A percentile compares a stretch with the other conserved stretches of the same genome.
Conservation (phyloP, 129 eudicot species). For the Rutidosis leptorrhynchoides region DNA sequence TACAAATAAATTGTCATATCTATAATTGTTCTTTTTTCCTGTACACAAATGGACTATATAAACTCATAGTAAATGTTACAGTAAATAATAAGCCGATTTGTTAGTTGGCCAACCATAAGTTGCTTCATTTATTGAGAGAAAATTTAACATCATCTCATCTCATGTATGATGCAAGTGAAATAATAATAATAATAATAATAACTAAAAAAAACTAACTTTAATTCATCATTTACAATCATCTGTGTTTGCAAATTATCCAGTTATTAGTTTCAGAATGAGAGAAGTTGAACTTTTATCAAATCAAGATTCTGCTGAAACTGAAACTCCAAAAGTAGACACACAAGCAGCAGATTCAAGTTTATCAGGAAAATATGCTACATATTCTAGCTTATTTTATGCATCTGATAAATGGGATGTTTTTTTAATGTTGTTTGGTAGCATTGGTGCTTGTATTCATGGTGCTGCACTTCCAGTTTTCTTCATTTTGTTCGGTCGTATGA, state of each 20-base stretch:
- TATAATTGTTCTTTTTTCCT: background rate
- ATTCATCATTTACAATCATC: constrained; percentile 11
- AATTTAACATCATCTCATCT: constrained; percentile 28
- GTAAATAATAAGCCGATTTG: constrained; percentile 20
- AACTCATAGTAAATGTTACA: constrained; percentile 2
- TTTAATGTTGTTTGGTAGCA: constrained; percentile 72
- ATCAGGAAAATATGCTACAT: constrained; percentile 32
- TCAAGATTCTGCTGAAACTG: constrained; percentile 28
- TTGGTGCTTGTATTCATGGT: constrained; percentile 79
- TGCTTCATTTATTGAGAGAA: constrained; percentile 39
- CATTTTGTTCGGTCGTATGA: constrained; percentile 69
- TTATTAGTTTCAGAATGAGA: constrained; percentile 33
- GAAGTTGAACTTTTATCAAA: constrained; percentile 46
- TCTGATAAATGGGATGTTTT: constrained; percentile 64
- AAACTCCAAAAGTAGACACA: constrained; percentile 25
- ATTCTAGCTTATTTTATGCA: constrained; percentile 56
- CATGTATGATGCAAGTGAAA: constrained; percentile 24
- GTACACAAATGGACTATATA: background rate
- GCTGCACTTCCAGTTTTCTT: constrained; percentile 81
- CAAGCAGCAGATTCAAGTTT: constrained; percentile 33
- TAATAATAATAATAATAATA: background rate
- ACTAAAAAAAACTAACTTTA: constrained; percentile 6
- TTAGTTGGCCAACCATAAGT: constrained; percentile 49
- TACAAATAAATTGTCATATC: too few species aligned
- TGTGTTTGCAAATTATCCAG: constrained; percentile 3